These are phyloP conservation scores for Cercophora scortea DNA, from an alignment of 495 filamentous ascomycete genomes.

Conservation along the genomic window DNA sequence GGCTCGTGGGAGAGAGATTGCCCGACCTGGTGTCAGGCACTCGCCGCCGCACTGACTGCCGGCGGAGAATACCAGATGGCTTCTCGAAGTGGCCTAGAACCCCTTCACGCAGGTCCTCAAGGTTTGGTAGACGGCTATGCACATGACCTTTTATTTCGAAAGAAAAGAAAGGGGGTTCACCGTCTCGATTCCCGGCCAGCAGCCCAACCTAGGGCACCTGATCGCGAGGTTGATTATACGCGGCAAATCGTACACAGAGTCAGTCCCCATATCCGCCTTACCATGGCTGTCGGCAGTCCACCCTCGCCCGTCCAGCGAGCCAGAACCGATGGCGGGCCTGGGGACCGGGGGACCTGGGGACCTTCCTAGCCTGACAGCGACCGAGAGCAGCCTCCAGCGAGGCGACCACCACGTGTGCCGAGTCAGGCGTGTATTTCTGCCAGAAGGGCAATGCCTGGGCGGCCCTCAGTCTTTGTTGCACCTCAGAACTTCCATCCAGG, in stretches of 20 bases:
- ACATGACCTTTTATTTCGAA: constrained; percentile 22
- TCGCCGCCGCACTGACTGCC: constrained; percentile 13
- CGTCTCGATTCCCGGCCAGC: too few species aligned
- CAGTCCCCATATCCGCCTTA: too few species aligned
- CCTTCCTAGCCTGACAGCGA: background rate
- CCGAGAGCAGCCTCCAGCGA: constrained; percentile 4
- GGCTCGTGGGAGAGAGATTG: constrained; percentile 26
- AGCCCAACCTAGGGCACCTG: too few species aligned
- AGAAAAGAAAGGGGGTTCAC: background rate
- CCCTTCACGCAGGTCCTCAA: constrained; percentile 9
- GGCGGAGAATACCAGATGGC: constrained; percentile 16
- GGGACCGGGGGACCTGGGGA: background rate
- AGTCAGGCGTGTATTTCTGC: constrained; percentile 34
- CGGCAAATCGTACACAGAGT: too few species aligned
- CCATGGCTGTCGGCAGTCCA: too few species aligned
- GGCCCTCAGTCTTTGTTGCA: constrained; percentile 36
- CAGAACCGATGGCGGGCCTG: background rate
- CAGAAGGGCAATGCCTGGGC: constrained; percentile 27
- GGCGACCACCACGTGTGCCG: constrained; percentile 37
- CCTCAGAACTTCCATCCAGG: constrained; percentile 20
- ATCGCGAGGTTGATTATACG: too few species aligned
- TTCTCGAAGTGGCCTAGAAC: constrained; percentile 27
- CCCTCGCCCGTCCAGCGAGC: background rate
- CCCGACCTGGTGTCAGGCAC: constrained; percentile 29
- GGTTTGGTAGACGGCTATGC: constrained; percentile 24